A percentile compares a stretch with the other conserved stretches of the same genome.
Conservation (phyloP, 2,329 filamentous ascomycete species). For the Fusarium nisikadoi region DNA sequence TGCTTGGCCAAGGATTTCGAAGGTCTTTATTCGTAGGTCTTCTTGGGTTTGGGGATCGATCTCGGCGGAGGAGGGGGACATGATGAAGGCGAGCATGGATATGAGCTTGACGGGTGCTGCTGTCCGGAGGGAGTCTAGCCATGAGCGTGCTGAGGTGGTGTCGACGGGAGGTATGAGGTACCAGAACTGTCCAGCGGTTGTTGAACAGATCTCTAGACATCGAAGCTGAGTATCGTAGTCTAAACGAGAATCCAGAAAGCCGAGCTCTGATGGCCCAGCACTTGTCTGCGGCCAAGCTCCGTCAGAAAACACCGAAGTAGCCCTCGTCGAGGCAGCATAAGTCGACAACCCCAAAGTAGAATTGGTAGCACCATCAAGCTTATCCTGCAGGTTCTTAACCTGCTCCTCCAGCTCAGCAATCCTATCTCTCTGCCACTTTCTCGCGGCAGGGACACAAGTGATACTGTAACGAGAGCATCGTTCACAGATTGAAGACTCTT, state of each 20-base stretch:
- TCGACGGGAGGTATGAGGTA: constrained; percentile 4
- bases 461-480: constrained; percentile 17
- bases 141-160: background rate
- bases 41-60: constrained; percentile 10
- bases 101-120: constrained; percentile 14
- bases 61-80: background rate
- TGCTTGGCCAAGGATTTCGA: constrained; percentile 17
- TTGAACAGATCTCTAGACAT: background rate
- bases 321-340: constrained; percentile 11
- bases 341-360: constrained; percentile 1
- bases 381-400: constrained; percentile 18
- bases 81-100: constrained; percentile 7
- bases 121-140: constrained; percentile 7
- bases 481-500: constrained; percentile 7
- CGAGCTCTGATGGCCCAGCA: background rate
- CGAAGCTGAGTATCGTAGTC: constrained; percentile 10
- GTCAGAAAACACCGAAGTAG: constrained; percentile 20
- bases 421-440: constrained; percentile 25
- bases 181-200: background rate
- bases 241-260: constrained; percentile 14
- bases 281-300: background rate
- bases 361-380: background rate
- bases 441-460: constrained; percentile 20
- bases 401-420: constrained; percentile 26
- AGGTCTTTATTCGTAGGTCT: constrained; percentile 1